Evolutionary conservation across 2,329 filamentous ascomycete genomes (phyloP).

Genomic region (Exophiala sideris): DNA sequence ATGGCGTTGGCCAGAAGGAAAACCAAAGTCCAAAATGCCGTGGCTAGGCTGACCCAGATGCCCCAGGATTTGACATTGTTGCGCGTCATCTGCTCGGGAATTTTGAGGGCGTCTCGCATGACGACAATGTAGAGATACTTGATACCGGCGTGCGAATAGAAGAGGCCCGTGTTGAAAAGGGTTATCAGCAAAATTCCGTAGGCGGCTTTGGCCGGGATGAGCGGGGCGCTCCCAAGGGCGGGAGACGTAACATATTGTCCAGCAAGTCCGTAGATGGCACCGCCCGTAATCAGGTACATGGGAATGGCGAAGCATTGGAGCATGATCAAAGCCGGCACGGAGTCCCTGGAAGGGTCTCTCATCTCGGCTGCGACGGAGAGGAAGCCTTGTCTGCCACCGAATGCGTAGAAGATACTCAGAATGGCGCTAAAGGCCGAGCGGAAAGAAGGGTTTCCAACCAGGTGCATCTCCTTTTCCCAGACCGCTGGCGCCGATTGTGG

Average conservation of each 20-base stretch:
- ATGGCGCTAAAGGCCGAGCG: constrained; percentile 35
- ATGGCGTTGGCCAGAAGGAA: constrained; percentile 86
- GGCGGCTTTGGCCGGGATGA: constrained; percentile 31
- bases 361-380: constrained; percentile 37
- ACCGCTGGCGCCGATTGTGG: neutral
- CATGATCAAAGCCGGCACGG: constrained; percentile 40
- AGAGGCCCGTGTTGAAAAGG: constrained; percentile 38
- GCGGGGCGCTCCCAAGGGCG: constrained; percentile 33
- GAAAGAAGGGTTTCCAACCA: constrained; percentile 32
- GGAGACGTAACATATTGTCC: constrained; percentile 34
- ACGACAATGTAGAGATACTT: constrained; percentile 36
- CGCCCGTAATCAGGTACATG: constrained; percentile 35
- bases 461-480: constrained; percentile 5
- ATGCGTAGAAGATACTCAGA: constrained; percentile 40
- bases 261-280: constrained; percentile 35
- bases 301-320: constrained; percentile 34
- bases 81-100: constrained; percentile 33
- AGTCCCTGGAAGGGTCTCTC: constrained; percentile 34
- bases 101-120: constrained; percentile 32
- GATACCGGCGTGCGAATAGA: constrained; percentile 36
- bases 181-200: constrained; percentile 36
- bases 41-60: constrained; percentile 33
- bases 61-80: constrained; percentile 37
- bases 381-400: constrained; percentile 44
- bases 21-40: constrained; percentile 67